Conservation (phyloP, 352 stramenopile genomes). For the Phytophthora ramorum region DNA sequence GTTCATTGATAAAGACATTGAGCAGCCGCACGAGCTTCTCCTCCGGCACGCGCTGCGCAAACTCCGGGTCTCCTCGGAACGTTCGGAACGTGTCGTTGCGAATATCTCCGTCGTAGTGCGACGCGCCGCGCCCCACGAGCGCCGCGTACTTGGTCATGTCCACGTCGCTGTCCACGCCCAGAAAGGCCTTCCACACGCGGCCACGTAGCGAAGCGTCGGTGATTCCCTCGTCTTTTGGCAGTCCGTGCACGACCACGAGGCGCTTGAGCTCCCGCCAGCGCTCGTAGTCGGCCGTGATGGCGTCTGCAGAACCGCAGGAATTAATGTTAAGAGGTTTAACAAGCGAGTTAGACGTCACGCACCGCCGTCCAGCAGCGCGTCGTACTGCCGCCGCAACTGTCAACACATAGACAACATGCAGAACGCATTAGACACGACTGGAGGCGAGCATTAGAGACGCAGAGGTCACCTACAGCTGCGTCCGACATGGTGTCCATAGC, state of each 20-base stretch:
- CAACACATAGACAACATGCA: background rate
- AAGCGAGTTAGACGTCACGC: background rate
- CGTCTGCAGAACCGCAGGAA: background rate
- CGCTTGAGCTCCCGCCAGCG: slow-evolving; percentile 85
- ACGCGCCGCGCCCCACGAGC: slow-evolving; percentile 79
- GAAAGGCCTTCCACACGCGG: slow-evolving; percentile 90
- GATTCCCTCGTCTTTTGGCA: slow-evolving; percentile 58
- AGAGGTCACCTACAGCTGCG: background rate
- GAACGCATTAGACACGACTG: background rate
- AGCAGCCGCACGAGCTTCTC: slow-evolving; percentile 91
- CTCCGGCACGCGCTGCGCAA: slow-evolving; percentile 89
- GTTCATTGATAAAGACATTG: slow-evolving; percentile 93
- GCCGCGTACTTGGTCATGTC: slow-evolving; percentile 69
- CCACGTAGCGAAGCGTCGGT: slow-evolving; percentile 64
- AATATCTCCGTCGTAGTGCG: slow-evolving; percentile 87
- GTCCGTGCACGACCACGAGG: slow-evolving; percentile 80
- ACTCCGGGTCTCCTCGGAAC: slow-evolving; percentile 89
- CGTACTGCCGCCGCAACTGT: slow-evolving; percentile 30
- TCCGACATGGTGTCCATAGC: background rate
- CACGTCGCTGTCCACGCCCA: slow-evolving; percentile 77
- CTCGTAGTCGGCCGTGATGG: slow-evolving; percentile 73
- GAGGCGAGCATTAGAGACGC: background rate
- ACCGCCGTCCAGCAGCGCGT: slow-evolving; percentile 28
- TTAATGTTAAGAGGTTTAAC: too few species aligned
- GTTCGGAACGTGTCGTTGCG: slow-evolving; percentile 93